Evolutionary conservation across 2,329 filamentous ascomycete species (phyloP).

Genomic region (Laburnicola sp.): DNA sequence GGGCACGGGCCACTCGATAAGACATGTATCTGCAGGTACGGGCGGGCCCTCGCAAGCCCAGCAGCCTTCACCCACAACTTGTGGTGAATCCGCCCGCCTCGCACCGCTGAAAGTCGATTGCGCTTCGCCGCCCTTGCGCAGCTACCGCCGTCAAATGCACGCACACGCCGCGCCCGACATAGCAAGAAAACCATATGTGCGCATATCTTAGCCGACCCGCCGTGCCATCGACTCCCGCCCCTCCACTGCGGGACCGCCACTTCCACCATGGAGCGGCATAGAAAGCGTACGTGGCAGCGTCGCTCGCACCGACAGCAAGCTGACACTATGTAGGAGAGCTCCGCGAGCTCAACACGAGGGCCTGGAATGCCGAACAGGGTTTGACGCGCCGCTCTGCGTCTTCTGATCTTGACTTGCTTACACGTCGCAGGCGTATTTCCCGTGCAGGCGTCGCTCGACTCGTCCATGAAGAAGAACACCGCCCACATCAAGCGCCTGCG

Average conservation of each 20-base stretch:
- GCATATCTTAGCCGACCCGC: conserved; percentile 38
- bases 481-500: conserved; percentile 96
- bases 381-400: conserved; percentile 26
- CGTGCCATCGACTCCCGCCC: conserved; percentile 37
- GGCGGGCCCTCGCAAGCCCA: conserved; percentile 22
- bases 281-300: conserved; percentile 47
- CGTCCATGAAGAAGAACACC: conserved; percentile 96
- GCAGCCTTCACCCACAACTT: background rate
- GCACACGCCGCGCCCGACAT: conserved; percentile 39
- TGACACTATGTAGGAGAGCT: conserved; percentile 70
- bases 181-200: conserved; percentile 40
- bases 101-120: conserved; percentile 19
- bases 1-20: background rate
- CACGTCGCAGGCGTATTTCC: conserved; percentile 69
- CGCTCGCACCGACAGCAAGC: conserved; percentile 4
- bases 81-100: conserved; percentile 2
- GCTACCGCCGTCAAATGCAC: conserved; percentile 39
- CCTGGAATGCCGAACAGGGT: conserved; percentile 91
- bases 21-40: conserved; percentile 15
- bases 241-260: conserved; percentile 38
- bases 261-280: conserved; percentile 53
- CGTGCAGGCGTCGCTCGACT: conserved; percentile 81
- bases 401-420: conserved; percentile 18
- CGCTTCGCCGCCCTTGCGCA: conserved; percentile 25
- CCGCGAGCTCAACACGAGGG: conserved; percentile 81